Evolutionary conservation across 257 asterid species (phyloP).

Genomic region (Rhazya stricta): DNA sequence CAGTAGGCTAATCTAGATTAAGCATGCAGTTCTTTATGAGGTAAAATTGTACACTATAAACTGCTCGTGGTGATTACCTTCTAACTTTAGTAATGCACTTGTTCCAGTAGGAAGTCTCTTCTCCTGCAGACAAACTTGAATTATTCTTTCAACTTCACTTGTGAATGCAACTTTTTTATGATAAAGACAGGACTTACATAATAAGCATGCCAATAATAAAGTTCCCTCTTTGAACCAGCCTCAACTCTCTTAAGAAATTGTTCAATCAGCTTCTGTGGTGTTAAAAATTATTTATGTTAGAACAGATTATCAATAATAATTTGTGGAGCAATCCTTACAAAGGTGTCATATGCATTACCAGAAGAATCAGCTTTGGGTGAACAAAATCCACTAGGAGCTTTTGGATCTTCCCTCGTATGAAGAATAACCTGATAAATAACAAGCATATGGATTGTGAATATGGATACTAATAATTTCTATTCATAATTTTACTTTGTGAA

Average conservation of each 20-base stretch:
- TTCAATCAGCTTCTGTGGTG: slow-evolving; percentile 65
- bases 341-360: slow-evolving; percentile 39
- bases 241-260: slow-evolving; percentile 50
- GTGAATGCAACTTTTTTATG: background rate
- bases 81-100: slow-evolving; percentile 56
- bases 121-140: slow-evolving; percentile 47
- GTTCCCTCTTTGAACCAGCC: slow-evolving; percentile 49
- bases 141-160: slow-evolving; percentile 7
- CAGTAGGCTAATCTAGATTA: background rate
- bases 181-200: slow-evolving; percentile 51
- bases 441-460: slow-evolving; percentile 3
- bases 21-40: too few relatives aligned
- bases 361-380: slow-evolving; percentile 71
- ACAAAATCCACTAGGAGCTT: slow-evolving; percentile 59
- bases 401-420: slow-evolving; percentile 60
- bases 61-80: slow-evolving; percentile 32
- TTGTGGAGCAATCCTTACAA: background rate
- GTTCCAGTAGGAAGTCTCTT: slow-evolving; percentile 75
- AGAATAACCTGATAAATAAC: slow-evolving; percentile 39
- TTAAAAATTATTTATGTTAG: slow-evolving; percentile 3
- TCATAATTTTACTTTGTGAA: background rate
- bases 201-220: slow-evolving; percentile 82
- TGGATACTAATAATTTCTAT: background rate
- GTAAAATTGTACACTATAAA: background rate
- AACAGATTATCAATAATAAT: background rate